A percentile compares a stretch with the other conserved stretches of the same genome.
phyloP scores from a whole-genome alignment of 164 flowering plant species.

The Platanus orientalis region DNA sequence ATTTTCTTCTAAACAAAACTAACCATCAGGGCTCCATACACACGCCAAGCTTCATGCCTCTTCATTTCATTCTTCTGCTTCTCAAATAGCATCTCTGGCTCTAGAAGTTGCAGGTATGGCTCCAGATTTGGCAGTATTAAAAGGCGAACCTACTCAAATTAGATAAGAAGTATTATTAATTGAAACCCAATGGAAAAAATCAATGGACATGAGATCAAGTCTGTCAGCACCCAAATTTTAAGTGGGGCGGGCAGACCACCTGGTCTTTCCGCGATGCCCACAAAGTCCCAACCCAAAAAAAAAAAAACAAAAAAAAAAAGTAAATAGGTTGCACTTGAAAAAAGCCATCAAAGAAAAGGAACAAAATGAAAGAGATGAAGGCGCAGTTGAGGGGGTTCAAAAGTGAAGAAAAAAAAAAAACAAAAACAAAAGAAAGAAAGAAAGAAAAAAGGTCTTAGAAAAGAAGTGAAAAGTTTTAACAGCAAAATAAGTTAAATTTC shows the following conservation, averaged over 20 bases:
- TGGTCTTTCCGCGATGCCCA: no score
- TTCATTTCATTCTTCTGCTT: conserved; percentile 78
- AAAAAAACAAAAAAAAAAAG: not conserved
- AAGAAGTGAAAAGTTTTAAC: no score
- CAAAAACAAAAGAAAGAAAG: no score
- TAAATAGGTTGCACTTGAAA: not conserved
- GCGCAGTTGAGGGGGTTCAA: no score
- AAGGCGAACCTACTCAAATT: conserved; percentile 52
- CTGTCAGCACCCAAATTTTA: no score
- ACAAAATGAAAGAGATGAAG: no score
- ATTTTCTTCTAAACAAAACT: conserved; percentile 11
- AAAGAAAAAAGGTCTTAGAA: no score
- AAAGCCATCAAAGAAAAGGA: not conserved
- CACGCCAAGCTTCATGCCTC: conserved; percentile 94
- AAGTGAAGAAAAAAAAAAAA: no score
- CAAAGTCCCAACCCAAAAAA: not conserved
- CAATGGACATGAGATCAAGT: not conserved
- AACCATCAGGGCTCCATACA: conserved; percentile 88
- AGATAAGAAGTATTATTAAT: not conserved
- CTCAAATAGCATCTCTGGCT: conserved; percentile 76
- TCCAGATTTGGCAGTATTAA: conserved; percentile 91
- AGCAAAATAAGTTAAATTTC: no score
- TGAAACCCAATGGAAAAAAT: not conserved
- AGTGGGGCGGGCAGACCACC: no score
- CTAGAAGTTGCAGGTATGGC: conserved; percentile 70